Base-by-base conservation (phyloP, 257 asterid genomes). In the Linaria vulgaris region DNA sequence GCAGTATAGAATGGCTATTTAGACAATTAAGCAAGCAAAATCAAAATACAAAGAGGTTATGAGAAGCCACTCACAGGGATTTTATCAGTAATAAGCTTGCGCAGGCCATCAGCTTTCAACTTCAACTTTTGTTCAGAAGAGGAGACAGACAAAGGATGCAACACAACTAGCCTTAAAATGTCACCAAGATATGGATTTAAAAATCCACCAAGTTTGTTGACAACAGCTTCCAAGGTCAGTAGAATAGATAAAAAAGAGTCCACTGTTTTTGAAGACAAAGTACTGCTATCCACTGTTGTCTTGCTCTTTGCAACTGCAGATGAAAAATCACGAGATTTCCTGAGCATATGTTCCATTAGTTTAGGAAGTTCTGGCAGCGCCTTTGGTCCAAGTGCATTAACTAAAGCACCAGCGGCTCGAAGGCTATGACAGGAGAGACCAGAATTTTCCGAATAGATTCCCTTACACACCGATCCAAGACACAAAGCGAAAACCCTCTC, bases 151-250 rank as follows among this genome's bases (percentile, higher is more conserved):
- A 78, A 54, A 1, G 97, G 95, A 72, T 79, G 81, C 80, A 89
- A 71, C 37, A 90, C 75, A 53, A 94, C 69, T 44, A 94, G 80
- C 65, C 80, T 74, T 67, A 94, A 74, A 64, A 94, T 80, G 66
- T 79, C 80, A 54, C 77, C 80, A 49, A 92, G 80, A 73, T 85
- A 84, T 38, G 96, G 97, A 74, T 74, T 94, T 61, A 90, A 64
- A 66, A 85, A 94, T 47, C 91, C 88, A 58, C 96, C 94, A 76
- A 94, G 96, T 70, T 85, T 85, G 71, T 74, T 70, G n/a, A 85
- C 71, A 59, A 84, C 82, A 38, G 97, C 94, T 81, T 89, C 96
- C 67, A 94, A 73, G 68, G 88, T 67, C 48, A 83, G 62, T 9
- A 94, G 81, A 78, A 89, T 60, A 61, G 95, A 85, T 80, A 82